phyloP scores from a whole-genome alignment of 805 yeast genomes.

The Ogataea zsoltii region DNA sequence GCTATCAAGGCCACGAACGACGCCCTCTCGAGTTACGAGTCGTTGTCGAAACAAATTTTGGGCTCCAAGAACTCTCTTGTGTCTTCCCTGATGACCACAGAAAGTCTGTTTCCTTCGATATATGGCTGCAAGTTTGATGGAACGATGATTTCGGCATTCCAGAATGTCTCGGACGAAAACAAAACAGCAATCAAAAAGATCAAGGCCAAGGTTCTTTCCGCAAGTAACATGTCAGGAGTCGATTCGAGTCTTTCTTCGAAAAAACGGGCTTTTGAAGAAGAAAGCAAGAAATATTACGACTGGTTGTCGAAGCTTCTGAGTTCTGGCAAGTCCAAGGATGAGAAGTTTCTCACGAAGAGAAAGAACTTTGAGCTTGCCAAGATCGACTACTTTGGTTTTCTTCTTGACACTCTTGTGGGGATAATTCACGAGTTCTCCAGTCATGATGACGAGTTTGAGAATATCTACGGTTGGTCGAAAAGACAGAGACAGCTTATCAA shows the following conservation, averaged over 20 bases:
- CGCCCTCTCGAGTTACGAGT: conserved; percentile 20
- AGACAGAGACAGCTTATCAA: conserved; percentile 20
- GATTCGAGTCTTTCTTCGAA: conserved; percentile 19
- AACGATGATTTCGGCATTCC: conserved; percentile 10
- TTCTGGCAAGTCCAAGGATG: conserved; percentile 36
- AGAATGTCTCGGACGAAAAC: conserved; percentile 21
- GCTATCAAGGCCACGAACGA: conserved; percentile 19
- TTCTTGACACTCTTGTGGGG: conserved; percentile 29
- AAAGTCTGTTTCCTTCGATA: conserved; percentile 15
- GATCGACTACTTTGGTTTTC: conserved; percentile 31
- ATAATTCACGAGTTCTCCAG: conserved; percentile 18
- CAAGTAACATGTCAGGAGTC: conserved; percentile 14
- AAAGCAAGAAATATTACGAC: conserved; percentile 37
- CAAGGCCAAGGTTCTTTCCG: conserved; percentile 13
- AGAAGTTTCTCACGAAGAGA: conserved; percentile 32
- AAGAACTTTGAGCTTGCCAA: conserved; percentile 34
- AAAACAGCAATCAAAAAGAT: conserved; percentile 16
- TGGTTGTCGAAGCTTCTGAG: conserved; percentile 36
- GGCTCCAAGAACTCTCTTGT: conserved; percentile 13
- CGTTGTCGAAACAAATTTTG: conserved; percentile 20
- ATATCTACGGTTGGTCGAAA: conserved; percentile 14
- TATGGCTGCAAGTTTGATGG: conserved; percentile 18
- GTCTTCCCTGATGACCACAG: conserved; percentile 12
- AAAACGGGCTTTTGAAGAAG: conserved; percentile 37
- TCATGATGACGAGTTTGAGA: conserved; percentile 16